phyloP scores from a whole-genome alignment of 352 stramenopile species.

The Aphanomyces invadans region DNA sequence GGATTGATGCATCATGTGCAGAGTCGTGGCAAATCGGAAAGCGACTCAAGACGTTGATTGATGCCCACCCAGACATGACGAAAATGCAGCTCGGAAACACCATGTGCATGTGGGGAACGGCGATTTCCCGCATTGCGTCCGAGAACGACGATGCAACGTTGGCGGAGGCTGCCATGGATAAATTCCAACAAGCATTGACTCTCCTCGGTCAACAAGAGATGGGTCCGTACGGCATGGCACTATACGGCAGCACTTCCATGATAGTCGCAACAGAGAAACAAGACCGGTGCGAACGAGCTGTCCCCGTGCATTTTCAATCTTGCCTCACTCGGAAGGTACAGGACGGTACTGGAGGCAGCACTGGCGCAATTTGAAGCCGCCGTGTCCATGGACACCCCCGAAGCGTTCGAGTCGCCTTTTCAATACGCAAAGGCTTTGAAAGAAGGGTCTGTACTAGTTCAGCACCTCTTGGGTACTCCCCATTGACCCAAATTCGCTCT shows the following conservation, averaged over 20 bases:
- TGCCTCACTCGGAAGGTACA: not conserved
- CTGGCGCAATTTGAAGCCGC: conserved; percentile 39
- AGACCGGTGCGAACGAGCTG: conserved; percentile 28
- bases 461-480: conserved; percentile 17
- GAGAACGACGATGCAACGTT: conserved; percentile 70
- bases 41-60: conserved; percentile 69
- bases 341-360: conserved; percentile 46
- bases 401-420: conserved; percentile 74
- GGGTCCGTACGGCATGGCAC: conserved; percentile 62
- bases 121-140: conserved; percentile 57
- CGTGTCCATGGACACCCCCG: conserved; percentile 71
- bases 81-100: conserved; percentile 55
- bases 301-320: too few relatives aligned
- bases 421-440: conserved; percentile 71
- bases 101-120: conserved; percentile 75
- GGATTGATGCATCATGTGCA: conserved; percentile 19
- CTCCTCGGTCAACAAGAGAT: conserved; percentile 28
- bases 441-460: conserved; percentile 55
- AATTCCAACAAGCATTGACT: conserved; percentile 51
- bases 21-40: conserved; percentile 84
- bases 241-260: conserved; percentile 69
- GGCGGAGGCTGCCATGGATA: conserved; percentile 62
- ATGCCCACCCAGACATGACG: conserved; percentile 43
- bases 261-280: conserved; percentile 70
- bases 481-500: conserved; percentile 30